A percentile compares a stretch with the other conserved stretches of the same genome.
These are phyloP conservation scores for Panicum hallii DNA, from an alignment of 202 grass and related monocot species.

Conservation along the genomic window DNA sequence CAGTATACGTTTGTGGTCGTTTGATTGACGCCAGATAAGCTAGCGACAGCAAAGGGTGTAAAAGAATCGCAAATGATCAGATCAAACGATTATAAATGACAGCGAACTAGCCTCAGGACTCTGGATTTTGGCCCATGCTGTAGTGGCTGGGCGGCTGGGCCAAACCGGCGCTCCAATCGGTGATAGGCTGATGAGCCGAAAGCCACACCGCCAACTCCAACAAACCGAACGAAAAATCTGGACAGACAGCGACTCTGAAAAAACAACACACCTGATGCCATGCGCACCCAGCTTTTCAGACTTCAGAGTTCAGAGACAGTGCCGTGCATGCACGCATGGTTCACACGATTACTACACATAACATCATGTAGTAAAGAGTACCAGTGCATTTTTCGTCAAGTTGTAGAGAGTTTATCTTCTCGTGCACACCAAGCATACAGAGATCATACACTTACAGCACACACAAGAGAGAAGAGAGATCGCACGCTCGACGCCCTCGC, in stretches of 20 bases:
- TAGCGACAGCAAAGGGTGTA: neutral
- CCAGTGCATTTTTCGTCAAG: neutral
- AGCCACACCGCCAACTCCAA: neutral
- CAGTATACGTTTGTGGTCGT: neutral
- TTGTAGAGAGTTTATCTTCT: neutral
- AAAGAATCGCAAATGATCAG: neutral
- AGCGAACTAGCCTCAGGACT: neutral
- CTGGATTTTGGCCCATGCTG: neutral
- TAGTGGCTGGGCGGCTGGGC: neutral
- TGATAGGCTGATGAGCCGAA: neutral
- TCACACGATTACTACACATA: neutral
- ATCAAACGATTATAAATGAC: neutral
- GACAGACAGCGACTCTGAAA: neutral
- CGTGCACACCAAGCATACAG: constrained; percentile 25
- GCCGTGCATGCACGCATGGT: neutral
- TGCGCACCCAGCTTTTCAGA: neutral
- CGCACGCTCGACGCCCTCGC: constrained; percentile 6
- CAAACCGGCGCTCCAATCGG: neutral
- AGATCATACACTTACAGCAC: constrained; percentile 15
- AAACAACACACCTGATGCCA: neutral
- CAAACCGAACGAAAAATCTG: neutral
- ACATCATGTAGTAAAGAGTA: too few relatives aligned
- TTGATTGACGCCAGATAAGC: neutral
- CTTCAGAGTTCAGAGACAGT: neutral
- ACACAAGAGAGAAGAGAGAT: constrained; percentile 4